Conservation (phyloP, 495 filamentous ascomycete genomes). For the Trichoderma erinaceum region DNA sequence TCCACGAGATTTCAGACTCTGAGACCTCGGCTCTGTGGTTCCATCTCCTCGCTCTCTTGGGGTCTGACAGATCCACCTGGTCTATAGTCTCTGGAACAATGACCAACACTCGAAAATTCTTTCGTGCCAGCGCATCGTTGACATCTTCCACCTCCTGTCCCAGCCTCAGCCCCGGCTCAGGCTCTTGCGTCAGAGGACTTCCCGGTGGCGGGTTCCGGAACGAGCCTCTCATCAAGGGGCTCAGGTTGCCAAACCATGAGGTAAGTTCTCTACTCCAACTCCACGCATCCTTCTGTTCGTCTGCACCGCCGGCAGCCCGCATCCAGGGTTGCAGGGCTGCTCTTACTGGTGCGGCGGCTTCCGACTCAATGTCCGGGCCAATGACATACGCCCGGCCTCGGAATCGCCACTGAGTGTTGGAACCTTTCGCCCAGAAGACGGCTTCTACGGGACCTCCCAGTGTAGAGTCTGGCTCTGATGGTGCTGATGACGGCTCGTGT, state of each 20-base stretch:
- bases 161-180: slow-evolving; percentile 43
- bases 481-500: not conserved
- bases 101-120: slow-evolving; percentile 80
- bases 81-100: slow-evolving; percentile 79
- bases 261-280: slow-evolving; percentile 71
- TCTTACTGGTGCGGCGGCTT: slow-evolving; percentile 40
- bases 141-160: slow-evolving; percentile 66
- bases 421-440: slow-evolving; percentile 71
- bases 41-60: slow-evolving; percentile 58
- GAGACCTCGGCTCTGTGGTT: slow-evolving; percentile 51
- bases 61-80: slow-evolving; percentile 62
- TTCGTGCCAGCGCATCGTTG: slow-evolving; percentile 59
- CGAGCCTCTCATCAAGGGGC: slow-evolving; percentile 68
- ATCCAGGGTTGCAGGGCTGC: slow-evolving; percentile 44
- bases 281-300: slow-evolving; percentile 39
- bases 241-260: slow-evolving; percentile 81
- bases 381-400: slow-evolving; percentile 67
- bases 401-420: slow-evolving; percentile 76
- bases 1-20: slow-evolving; percentile 49
- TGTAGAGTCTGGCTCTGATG: slow-evolving; percentile 15
- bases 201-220: slow-evolving; percentile 78
- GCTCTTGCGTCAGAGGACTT: slow-evolving; percentile 40
- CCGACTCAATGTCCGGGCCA: slow-evolving; percentile 47
- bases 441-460: slow-evolving; percentile 68
- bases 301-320: slow-evolving; percentile 26